Conservation (phyloP, 305 asterid genomes). For the Solanum hybrid region DNA sequence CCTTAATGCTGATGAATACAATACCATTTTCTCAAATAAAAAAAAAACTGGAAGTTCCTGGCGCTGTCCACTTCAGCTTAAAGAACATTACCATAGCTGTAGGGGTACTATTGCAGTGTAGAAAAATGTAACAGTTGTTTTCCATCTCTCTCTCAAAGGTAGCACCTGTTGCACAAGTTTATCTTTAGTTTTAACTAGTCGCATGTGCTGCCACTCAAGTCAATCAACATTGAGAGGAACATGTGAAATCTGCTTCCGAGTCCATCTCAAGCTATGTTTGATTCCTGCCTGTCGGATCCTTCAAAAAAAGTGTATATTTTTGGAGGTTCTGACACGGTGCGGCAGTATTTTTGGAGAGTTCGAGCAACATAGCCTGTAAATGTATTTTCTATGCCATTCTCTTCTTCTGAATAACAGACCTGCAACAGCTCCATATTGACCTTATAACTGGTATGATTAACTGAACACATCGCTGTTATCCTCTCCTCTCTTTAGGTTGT, state of each 20-base stretch:
- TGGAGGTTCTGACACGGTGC: neutral
- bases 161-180: neutral
- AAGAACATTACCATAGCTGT: neutral
- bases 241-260: neutral
- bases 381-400: neutral
- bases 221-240: neutral
- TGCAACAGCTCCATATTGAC: neutral
- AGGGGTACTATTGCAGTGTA: neutral
- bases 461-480: neutral
- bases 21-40: no score
- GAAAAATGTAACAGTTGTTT: neutral
- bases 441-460: neutral
- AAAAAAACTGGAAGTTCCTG: neutral
- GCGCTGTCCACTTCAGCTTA: neutral
- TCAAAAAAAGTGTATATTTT: no score
- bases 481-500: neutral
- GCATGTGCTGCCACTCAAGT: neutral
- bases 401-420: neutral
- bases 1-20: neutral
- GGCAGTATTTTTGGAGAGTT: neutral
- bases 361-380: neutral
- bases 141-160: neutral
- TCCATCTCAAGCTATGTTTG: neutral
- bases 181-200: neutral
- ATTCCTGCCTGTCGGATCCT: neutral